Conservation (phyloP, 2,329 filamentous ascomycete species). For the Penicillium sp. region DNA sequence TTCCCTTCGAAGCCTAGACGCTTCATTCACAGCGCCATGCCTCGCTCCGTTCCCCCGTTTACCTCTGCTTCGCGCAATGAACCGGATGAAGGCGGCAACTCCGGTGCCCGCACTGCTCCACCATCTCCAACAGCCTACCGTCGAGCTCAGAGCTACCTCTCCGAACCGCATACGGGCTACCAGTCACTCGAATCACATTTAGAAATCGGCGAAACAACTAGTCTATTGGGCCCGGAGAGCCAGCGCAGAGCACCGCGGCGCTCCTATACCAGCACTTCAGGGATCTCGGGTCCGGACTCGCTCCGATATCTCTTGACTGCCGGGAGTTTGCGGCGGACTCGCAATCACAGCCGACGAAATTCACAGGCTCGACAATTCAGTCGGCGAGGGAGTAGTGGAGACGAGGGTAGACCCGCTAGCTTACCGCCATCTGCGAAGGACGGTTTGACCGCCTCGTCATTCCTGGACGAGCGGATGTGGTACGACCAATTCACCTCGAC, state of each 20-base stretch:
- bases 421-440: conserved; percentile 47
- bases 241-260: conserved; percentile 27
- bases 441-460: conserved; percentile 58
- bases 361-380: conserved; percentile 52
- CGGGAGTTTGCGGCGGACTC: conserved; percentile 39
- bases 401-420: conserved; percentile 43
- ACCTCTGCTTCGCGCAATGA: conserved; percentile 15
- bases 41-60: conserved; percentile 32
- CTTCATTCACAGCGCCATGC: conserved; percentile 23
- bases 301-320: conserved; percentile 35
- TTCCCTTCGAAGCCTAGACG: conserved; percentile 7
- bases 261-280: conserved; percentile 39
- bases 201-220: conserved; percentile 36
- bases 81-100: conserved; percentile 11
- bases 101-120: conserved; percentile 31
- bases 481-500: conserved; percentile 98
- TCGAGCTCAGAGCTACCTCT: conserved; percentile 29
- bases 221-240: conserved; percentile 29
- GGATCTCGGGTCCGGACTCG: conserved; percentile 32
- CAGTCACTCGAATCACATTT: conserved; percentile 31
- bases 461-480: conserved; percentile 86
- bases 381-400: conserved; percentile 54
- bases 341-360: conserved; percentile 50
- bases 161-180: conserved; percentile 33
- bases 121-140: conserved; percentile 37